A percentile compares a stretch with the other conserved stretches of the same genome.
phyloP scores from a whole-genome alignment of 2,329 filamentous ascomycete species.

The Endothia cerciana region DNA sequence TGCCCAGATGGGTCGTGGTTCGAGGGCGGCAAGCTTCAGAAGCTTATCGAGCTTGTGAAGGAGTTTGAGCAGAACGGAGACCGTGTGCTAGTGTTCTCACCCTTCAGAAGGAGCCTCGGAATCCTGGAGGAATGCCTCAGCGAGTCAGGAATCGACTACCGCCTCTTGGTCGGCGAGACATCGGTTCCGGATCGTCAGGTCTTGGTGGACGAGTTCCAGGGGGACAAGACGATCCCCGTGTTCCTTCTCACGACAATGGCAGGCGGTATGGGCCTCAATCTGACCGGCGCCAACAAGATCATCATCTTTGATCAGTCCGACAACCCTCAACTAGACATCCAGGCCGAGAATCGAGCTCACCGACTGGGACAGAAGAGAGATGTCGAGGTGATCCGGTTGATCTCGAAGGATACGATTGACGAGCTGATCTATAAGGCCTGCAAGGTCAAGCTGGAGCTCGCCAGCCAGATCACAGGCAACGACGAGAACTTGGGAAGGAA shows the following conservation, averaged over 20 bases:
- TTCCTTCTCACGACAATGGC: slow-evolving; percentile 94
- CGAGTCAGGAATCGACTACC: slow-evolving; percentile 72
- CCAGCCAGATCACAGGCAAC: slow-evolving; percentile 59
- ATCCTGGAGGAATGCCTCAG: slow-evolving; percentile 84
- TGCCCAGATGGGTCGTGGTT: slow-evolving; percentile 58
- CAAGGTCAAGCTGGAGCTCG: slow-evolving; percentile 89
- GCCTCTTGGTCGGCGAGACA: slow-evolving; percentile 85
- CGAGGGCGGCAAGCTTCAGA: slow-evolving; percentile 80
- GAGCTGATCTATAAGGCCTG: slow-evolving; percentile 92
- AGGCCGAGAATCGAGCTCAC: slow-evolving; percentile 96
- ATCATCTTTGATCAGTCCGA: slow-evolving; percentile 97
- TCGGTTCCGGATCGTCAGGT: slow-evolving; percentile 82
- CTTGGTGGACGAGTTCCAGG: slow-evolving; percentile 85
- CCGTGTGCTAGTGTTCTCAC: slow-evolving; percentile 86
- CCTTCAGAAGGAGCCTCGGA: slow-evolving; percentile 90
- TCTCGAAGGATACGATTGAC: slow-evolving; percentile 83
- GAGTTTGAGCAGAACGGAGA: slow-evolving; percentile 80
- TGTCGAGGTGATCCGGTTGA: slow-evolving; percentile 86
- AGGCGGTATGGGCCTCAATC: slow-evolving; percentile 94
- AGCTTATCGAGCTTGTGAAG: slow-evolving; percentile 74
- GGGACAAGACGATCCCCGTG: slow-evolving; percentile 76
- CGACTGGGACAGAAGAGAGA: slow-evolving; percentile 88
- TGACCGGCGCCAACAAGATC: slow-evolving; percentile 95
- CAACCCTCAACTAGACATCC: slow-evolving; percentile 97
- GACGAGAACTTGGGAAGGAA: slow-evolving; percentile 26